Percentiles rank a stretch among this genome's conserved stretches.
phyloP scores from a whole-genome alignment of 805 yeast species.

The Starmerella stellata region DNA sequence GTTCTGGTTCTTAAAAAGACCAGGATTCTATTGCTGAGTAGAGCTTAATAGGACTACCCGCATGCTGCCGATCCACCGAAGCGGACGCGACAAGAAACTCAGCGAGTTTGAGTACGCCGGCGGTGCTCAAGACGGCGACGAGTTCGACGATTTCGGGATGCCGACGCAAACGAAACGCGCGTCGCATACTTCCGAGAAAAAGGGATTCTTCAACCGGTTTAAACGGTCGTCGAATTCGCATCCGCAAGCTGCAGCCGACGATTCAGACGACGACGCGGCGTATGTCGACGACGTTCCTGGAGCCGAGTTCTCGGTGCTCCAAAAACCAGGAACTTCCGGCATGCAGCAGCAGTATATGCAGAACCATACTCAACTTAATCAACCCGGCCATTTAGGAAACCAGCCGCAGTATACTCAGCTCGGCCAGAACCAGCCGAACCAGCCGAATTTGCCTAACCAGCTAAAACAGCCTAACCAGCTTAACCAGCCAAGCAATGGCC shows the following conservation, averaged over 20 bases:
- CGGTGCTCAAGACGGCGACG: constrained; percentile 7
- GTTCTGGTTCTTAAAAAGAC: too few species aligned
- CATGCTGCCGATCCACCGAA: background rate
- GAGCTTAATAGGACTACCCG: too few species aligned
- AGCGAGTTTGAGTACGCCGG: constrained; percentile 6
- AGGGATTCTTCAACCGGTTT: constrained; percentile 16
- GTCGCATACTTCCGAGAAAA: background rate
- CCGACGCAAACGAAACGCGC: constrained; percentile 6
- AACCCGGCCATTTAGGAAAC: too few species aligned
- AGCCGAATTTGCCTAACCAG: background rate
- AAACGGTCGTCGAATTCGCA: constrained; percentile 5
- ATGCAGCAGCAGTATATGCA: too few species aligned
- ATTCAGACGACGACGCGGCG: constrained; percentile 18
- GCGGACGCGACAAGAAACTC: background rate
- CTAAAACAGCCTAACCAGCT: background rate
- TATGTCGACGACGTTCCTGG: constrained; percentile 17
- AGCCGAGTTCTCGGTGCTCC: constrained; percentile 1
- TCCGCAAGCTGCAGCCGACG: constrained; percentile 16
- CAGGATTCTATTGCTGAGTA: too few species aligned
- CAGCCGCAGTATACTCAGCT: too few species aligned
- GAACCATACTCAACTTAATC: too few species aligned
- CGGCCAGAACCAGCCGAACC: background rate
- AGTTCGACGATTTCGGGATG: constrained; percentile 18
- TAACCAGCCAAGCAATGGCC: background rate
- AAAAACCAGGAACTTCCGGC: too few species aligned